These are phyloP conservation scores for Periconia digitata DNA, from an alignment of 2,329 filamentous ascomycete species.

Conservation along the genomic window DNA sequence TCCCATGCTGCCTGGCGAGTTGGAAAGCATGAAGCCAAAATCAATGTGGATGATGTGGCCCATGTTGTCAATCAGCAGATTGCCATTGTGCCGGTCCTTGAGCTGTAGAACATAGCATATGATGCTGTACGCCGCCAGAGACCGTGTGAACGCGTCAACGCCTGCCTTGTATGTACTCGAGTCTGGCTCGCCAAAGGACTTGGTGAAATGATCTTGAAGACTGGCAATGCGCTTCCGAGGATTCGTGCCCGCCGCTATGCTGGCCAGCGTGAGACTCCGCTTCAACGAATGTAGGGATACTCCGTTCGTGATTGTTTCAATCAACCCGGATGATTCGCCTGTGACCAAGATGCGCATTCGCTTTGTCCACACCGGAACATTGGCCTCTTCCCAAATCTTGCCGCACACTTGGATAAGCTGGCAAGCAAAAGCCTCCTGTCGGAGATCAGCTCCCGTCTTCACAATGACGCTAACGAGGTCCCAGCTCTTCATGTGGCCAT, in stretches of 20 bases:
- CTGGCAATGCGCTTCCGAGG: slow-evolving; percentile 76
- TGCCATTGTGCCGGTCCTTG: slow-evolving; percentile 85
- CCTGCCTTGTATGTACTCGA: slow-evolving; percentile 70
- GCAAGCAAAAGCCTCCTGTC: slow-evolving; percentile 84
- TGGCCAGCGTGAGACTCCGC: slow-evolving; percentile 75
- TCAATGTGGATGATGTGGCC: slow-evolving; percentile 88
- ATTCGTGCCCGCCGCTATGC: slow-evolving; percentile 71
- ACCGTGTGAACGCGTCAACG: slow-evolving; percentile 76
- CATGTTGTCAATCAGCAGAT: slow-evolving; percentile 81
- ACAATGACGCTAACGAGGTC: slow-evolving; percentile 85
- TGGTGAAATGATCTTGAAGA: slow-evolving; percentile 78
- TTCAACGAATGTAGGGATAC: slow-evolving; percentile 86
- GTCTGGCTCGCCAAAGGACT: slow-evolving; percentile 71
- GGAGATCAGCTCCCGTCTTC: slow-evolving; percentile 79
- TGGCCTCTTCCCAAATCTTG: slow-evolving; percentile 77
- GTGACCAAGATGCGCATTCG: slow-evolving; percentile 85
- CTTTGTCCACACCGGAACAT: slow-evolving; percentile 82
- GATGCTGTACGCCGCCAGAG: slow-evolving; percentile 82
- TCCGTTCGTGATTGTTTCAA: slow-evolving; percentile 86
- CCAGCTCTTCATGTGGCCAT: slow-evolving; percentile 90
- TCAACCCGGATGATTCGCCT: slow-evolving; percentile 79
- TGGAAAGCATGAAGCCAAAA: slow-evolving; percentile 88
- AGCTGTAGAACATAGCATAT: slow-evolving; percentile 82
- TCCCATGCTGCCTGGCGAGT: slow-evolving; percentile 79
- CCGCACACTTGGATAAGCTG: slow-evolving; percentile 81